Base-by-base conservation (phyloP, 768 basidiomycete genomes). In the Collybia sordida region DNA sequence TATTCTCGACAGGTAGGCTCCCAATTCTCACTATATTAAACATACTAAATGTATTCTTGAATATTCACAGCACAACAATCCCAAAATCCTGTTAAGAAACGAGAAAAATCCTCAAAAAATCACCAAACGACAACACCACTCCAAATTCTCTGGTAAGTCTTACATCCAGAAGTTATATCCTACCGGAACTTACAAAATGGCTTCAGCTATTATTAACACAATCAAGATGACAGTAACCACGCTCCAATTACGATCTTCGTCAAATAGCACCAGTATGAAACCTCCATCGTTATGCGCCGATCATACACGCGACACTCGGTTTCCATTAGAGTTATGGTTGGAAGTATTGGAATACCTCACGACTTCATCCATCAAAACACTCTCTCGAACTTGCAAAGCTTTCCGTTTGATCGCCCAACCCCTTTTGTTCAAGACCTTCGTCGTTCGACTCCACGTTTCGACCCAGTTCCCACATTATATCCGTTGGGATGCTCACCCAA, bases 271-370 rank as follows among this genome's bases (percentile, higher is more conserved):
- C 15, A 27, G 6, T 24, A 18, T 24, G 17, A 27, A 24, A 12
- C 17, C 24, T 15, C 35, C 46, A 15, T 12, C 22, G 37, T 17
- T 12, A 15, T 40, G 2, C 2, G 7, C 21, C 5, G 17, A 22
- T n/a, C 23, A 18, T 19, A 22, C n/a, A 2, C 6, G 24, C 35
- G 46, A 27, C 15, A 42, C 41, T 19, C 34, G 17, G 8, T 36
- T 59, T 7, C 56, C 59, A 14, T 12, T 48, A n/a, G 59, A 60
- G 42, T 38, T 60, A 25, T 60, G 59, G 54, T 52, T 58, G 15
- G 54, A 60, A 40, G 44, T 55, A 6, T 50, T 58, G 17, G 51
- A 54, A n/a, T 41, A 53, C 21, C 42, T 47, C 15, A 21, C 52
- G 19, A 22, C 39, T 11, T 17, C 43, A 7, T 49, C 56, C 7